phyloP scores from a whole-genome alignment of 331 rosid genomes.

The Prunus yedoensis region DNA sequence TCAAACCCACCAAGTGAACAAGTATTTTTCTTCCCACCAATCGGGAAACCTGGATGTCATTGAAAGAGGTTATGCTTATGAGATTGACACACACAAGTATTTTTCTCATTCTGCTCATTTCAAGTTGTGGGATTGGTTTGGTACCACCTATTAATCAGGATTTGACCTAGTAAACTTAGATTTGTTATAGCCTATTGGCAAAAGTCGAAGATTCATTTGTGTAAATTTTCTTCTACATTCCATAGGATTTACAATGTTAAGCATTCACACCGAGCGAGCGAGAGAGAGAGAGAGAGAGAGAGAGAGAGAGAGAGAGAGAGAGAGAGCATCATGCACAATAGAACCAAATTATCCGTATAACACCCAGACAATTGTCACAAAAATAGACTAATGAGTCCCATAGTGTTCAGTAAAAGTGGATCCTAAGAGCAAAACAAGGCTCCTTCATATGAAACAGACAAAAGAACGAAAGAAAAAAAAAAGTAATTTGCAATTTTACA shows the following conservation, averaged over 20 bases:
- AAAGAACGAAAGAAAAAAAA: constrained; percentile 9
- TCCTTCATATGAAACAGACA: constrained; percentile 55
- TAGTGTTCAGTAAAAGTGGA: constrained; percentile 43
- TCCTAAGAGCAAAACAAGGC: constrained; percentile 75
- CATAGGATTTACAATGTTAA: neutral
- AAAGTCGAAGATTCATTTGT: too few relatives aligned
- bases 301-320: too few relatives aligned
- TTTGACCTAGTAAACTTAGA: too few relatives aligned
- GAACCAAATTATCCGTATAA: too few relatives aligned
- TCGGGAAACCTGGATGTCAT: neutral
- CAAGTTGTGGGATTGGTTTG: too few relatives aligned
- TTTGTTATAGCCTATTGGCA: too few relatives aligned
- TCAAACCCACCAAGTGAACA: neutral
- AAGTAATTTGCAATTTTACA: constrained; percentile 56
- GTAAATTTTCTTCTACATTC: neutral
- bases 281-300: too few relatives aligned
- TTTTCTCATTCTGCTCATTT: too few relatives aligned
- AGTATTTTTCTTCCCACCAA: neutral
- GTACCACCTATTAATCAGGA: too few relatives aligned
- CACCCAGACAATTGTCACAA: too few relatives aligned
- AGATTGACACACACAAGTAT: too few relatives aligned
- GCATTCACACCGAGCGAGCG: neutral
- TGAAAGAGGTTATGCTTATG: too few relatives aligned
- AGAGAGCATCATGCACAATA: neutral
- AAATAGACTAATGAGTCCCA: constrained; percentile 43